These are phyloP conservation scores for Golubevia sp. DNA, from an alignment of 1,284 basidiomycete genomes.

Conservation along the genomic window DNA sequence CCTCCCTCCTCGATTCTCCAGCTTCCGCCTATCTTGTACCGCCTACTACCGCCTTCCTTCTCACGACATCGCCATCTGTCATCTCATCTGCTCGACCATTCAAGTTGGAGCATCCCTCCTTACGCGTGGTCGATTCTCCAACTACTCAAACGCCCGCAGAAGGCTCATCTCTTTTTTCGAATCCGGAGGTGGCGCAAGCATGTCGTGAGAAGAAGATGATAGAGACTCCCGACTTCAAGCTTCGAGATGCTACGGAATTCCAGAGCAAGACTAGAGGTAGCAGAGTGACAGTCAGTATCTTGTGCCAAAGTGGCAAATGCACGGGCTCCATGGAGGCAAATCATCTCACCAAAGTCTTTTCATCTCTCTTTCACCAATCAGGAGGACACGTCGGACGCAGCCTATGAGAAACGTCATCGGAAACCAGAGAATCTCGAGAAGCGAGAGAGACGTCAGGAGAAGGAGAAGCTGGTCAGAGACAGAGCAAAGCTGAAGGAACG, in stretches of 20 bases:
- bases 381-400: slow-evolving; percentile 41
- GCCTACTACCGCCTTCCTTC: background rate
- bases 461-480: slow-evolving; percentile 29
- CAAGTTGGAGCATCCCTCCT: slow-evolving; percentile 9
- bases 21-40: too few species aligned
- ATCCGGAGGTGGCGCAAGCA: slow-evolving; percentile 7
- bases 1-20: too few species aligned
- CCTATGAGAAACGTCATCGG: slow-evolving; percentile 38
- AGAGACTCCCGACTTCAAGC: slow-evolving; percentile 44
- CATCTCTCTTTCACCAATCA: background rate
- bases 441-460: slow-evolving; percentile 34
- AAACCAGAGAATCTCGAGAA: slow-evolving; percentile 35
- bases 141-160: slow-evolving; percentile 5
- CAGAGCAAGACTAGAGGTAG: slow-evolving; percentile 43
- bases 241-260: slow-evolving; percentile 30
- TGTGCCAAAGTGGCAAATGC: background rate
- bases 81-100: slow-evolving; percentile 17
- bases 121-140: too few species aligned
- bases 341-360: background rate
- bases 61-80: slow-evolving; percentile 11
- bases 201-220: slow-evolving; percentile 16
- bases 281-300: slow-evolving; percentile 17
- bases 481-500: slow-evolving; percentile 30
- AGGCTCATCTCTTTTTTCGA: slow-evolving; percentile 9
- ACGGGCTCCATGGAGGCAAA: background rate